phyloP scores from a whole-genome alignment of 495 filamentous ascomycete genomes.

The Penicillium canariense region DNA sequence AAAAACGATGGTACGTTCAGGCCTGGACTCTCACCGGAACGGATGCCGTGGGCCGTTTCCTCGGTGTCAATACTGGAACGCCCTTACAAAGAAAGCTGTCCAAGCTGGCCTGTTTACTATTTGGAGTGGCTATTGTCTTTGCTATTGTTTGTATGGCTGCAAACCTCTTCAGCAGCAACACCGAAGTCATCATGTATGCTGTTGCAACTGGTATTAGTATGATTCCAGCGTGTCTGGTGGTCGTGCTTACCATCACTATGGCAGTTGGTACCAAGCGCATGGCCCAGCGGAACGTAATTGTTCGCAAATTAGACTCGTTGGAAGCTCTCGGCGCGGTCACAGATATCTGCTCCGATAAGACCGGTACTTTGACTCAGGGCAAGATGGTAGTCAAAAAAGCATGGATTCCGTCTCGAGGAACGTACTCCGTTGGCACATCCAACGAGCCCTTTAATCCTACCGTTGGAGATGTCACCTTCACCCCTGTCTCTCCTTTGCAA shows the following conservation, averaged over 20 bases:
- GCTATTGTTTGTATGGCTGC: conserved; percentile 65
- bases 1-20: conserved; percentile 65
- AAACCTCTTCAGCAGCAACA: conserved; percentile 56
- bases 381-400: conserved; percentile 79
- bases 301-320: conserved; percentile 62
- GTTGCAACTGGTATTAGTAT: conserved; percentile 68
- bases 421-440: conserved; percentile 57
- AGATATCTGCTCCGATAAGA: conserved; percentile 73
- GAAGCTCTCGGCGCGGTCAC: conserved; percentile 68
- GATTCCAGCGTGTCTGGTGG: conserved; percentile 74
- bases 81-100: conserved; percentile 66
- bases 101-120: conserved; percentile 67
- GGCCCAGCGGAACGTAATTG: conserved; percentile 66
- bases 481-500: too few relatives aligned
- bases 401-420: conserved; percentile 69
- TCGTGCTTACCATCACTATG: conserved; percentile 74
- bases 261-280: conserved; percentile 71
- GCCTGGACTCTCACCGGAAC: conserved; percentile 64
- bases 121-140: conserved; percentile 64
- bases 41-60: conserved; percentile 66
- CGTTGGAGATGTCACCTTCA: conserved; percentile 47
- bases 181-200: conserved; percentile 68
- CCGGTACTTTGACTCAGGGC: conserved; percentile 71
- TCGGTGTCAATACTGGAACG: conserved; percentile 69
- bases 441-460: conserved; percentile 59